Evolutionary conservation across 495 filamentous ascomycete species (phyloP).

Genomic region (Polyplosphaeria fusca): DNA sequence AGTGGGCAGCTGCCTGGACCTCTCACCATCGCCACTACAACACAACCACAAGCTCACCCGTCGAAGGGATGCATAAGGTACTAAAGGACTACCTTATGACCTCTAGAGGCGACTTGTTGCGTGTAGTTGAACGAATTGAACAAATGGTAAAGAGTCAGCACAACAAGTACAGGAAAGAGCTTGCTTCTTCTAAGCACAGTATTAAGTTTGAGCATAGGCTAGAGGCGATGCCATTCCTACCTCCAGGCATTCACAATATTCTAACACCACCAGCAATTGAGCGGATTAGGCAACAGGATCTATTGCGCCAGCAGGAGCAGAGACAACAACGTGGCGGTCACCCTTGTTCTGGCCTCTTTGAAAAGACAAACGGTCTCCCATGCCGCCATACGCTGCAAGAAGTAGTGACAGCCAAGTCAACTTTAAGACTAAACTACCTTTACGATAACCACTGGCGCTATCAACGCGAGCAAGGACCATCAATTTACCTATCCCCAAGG

Average conservation of each 20-base stretch:
- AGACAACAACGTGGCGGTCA: neutral
- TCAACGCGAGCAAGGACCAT: neutral
- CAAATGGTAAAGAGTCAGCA: neutral
- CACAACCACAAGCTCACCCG: neutral
- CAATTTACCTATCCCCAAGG: neutral
- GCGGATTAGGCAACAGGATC: neutral
- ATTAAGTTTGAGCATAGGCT: conserved; percentile 1
- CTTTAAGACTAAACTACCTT: neutral
- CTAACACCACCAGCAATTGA: conserved; percentile 1
- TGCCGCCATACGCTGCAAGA: neutral
- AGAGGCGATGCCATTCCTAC: neutral
- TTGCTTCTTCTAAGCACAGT: neutral
- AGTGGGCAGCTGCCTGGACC: neutral
- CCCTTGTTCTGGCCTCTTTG: neutral
- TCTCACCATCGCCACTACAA: neutral
- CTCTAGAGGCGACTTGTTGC: neutral
- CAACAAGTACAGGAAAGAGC: neutral
- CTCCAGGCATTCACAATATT: neutral
- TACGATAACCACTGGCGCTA: conserved; percentile 1
- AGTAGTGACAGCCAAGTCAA: neutral
- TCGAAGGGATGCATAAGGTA: neutral
- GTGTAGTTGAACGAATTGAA: neutral
- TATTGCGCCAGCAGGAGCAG: neutral
- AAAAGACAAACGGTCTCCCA: neutral
- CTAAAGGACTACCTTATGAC: conserved; percentile 1